These are phyloP conservation scores for Paraconiothyrium brasiliense DNA, from an alignment of 2,329 filamentous ascomycete species.

Conservation along the genomic window DNA sequence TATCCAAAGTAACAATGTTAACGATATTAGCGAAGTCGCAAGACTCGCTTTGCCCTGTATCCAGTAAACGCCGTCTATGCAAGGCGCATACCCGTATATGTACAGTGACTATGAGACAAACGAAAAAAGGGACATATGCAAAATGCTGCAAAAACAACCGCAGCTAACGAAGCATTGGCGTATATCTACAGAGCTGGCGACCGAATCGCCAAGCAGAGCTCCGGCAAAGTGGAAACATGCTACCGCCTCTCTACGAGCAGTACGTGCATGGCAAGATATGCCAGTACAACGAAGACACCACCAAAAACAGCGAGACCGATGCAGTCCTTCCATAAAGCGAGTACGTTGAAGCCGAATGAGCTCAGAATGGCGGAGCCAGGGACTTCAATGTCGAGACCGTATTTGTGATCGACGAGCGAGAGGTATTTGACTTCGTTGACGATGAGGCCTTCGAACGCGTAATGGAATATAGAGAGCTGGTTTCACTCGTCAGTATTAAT, in stretches of 20 bases:
- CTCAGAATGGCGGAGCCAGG: slow-evolving; percentile 93
- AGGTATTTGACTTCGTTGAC: slow-evolving; percentile 96
- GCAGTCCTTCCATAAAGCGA: slow-evolving; percentile 85
- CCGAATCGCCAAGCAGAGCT: background rate
- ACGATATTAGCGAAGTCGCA: background rate
- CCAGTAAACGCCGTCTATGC: background rate
- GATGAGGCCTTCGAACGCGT: slow-evolving; percentile 93
- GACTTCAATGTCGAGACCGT: slow-evolving; percentile 94
- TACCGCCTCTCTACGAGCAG: slow-evolving; percentile 89
- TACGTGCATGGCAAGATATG: slow-evolving; percentile 92
- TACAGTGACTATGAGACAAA: background rate
- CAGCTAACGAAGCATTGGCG: background rate
- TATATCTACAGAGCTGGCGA: slow-evolving; percentile 6
- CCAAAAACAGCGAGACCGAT: slow-evolving; percentile 84
- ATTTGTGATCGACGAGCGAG: slow-evolving; percentile 91
- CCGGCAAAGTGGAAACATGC: background rate
- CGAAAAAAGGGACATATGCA: slow-evolving; percentile 5
- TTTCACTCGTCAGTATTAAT: slow-evolving; percentile 21
- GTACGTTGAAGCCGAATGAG: slow-evolving; percentile 92
- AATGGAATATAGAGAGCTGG: slow-evolving; percentile 94
- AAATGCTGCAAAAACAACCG: slow-evolving; percentile 3
- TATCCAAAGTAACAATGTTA: background rate
- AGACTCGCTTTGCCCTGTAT: background rate
- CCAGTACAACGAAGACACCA: slow-evolving; percentile 82
- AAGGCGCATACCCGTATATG: background rate